A percentile compares a stretch with the other conserved stretches of the same genome.
These are phyloP conservation scores for Fraxinus quadrangulata DNA, from an alignment of 257 asterid genomes.

Conservation along the genomic window DNA sequence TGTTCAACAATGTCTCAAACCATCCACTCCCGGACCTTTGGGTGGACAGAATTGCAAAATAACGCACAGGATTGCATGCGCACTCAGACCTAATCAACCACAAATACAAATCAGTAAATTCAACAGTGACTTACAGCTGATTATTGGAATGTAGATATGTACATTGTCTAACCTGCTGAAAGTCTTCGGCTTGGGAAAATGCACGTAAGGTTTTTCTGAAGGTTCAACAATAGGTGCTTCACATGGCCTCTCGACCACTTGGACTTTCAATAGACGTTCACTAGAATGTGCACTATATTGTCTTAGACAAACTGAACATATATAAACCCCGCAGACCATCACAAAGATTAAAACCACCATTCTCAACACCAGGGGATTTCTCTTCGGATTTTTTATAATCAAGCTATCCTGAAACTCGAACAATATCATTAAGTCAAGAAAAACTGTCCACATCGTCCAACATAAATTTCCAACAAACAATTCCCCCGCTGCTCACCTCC, in stretches of 20 bases:
- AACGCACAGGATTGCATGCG: conserved; percentile 74
- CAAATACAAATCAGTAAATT: conserved; percentile 14
- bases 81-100: conserved; percentile 71
- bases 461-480: not conserved
- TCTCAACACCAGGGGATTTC: conserved; percentile 60
- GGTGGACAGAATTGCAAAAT: conserved; percentile 81
- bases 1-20: conserved; percentile 86
- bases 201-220: conserved; percentile 59
- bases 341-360: conserved; percentile 71
- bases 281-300: conserved; percentile 49
- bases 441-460: not conserved
- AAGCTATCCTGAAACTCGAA: conserved; percentile 66
- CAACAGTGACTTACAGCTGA: conserved; percentile 8
- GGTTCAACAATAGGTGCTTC: conserved; percentile 47
- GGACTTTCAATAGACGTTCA: conserved; percentile 37
- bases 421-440: conserved; percentile 21
- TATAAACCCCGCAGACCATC: conserved; percentile 77
- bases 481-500: not conserved
- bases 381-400: conserved; percentile 58
- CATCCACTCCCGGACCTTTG: conserved; percentile 99
- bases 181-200: conserved; percentile 78
- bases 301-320: conserved; percentile 72
- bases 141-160: not conserved
- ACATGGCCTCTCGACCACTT: conserved; percentile 59
- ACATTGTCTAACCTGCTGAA: conserved; percentile 60